These are phyloP conservation scores for Cyberlindnera xishuangbannaensis DNA, from an alignment of 805 yeast genomes.

Conservation along the genomic window DNA sequence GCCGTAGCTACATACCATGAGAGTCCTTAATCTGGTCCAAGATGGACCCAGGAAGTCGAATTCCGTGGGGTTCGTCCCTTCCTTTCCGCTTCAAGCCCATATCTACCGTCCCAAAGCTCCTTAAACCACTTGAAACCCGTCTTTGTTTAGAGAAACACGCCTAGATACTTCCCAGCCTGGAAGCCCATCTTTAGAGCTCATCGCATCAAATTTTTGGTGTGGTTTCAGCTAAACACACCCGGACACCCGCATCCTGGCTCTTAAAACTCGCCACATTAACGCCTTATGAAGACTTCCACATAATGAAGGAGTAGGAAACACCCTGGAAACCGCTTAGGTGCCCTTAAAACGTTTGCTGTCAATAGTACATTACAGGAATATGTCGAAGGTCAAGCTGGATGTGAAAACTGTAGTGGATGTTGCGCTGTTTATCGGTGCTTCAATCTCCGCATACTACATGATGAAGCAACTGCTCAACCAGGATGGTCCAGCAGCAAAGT, in stretches of 20 bases:
- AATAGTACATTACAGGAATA: no score
- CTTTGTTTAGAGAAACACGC: no score
- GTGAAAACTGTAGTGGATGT: slow-evolving; percentile 39
- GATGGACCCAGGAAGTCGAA: slow-evolving; percentile 48
- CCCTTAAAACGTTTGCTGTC: no score
- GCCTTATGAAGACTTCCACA: no score
- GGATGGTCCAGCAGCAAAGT: slow-evolving; percentile 40
- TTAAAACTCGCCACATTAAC: no score
- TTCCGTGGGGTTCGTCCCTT: slow-evolving; percentile 33
- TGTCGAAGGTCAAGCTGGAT: slow-evolving; percentile 28
- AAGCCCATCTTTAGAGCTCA: neutral
- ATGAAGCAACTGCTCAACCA: slow-evolving; percentile 38
- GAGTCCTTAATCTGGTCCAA: slow-evolving; percentile 45
- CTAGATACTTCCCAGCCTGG: no score
- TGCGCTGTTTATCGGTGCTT: slow-evolving; percentile 53
- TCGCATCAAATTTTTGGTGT: neutral
- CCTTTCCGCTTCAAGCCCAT: slow-evolving; percentile 11
- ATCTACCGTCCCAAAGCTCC: no score
- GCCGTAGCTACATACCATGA: slow-evolving; percentile 8
- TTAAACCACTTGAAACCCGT: no score
- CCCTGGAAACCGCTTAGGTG: no score
- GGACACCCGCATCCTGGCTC: neutral
- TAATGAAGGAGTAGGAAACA: no score
- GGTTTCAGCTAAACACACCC: neutral
- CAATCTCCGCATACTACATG: slow-evolving; percentile 64